These are phyloP conservation scores for Silene latifolia DNA, from an alignment of 148 eudicot species.

Conservation along the genomic window DNA sequence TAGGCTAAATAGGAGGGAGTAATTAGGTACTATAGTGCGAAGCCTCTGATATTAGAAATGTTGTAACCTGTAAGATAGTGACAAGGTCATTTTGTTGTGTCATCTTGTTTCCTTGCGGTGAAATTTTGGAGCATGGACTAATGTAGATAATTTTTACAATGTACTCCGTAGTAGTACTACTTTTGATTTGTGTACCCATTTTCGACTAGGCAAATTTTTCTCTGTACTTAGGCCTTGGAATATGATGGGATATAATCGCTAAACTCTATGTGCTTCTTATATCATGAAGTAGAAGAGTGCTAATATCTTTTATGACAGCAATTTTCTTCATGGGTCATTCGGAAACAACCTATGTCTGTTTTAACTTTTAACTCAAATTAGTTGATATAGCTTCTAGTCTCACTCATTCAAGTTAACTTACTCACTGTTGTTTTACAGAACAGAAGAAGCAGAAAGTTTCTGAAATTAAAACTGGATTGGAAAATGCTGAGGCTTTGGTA, in stretches of 20 bases:
- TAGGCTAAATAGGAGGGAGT: no score
- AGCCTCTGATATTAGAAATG: no score
- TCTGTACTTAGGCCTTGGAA: no score
- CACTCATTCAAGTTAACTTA: background rate
- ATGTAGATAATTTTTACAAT: background rate
- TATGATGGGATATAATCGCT: no score
- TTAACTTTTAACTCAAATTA: background rate
- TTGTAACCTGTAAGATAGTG: background rate
- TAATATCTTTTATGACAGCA: background rate
- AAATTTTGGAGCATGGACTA: background rate
- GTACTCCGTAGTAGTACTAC: no score
- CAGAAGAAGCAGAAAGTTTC: constrained; percentile 62
- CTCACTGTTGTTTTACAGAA: constrained; percentile 37
- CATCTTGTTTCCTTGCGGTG: background rate
- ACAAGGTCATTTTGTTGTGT: background rate
- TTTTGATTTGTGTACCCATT: background rate
- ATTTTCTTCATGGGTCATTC: background rate
- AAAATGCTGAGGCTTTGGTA: constrained; percentile 68
- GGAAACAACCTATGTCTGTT: background rate
- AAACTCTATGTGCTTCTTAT: background rate
- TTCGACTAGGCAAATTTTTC: background rate
- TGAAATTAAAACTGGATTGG: constrained; percentile 48
- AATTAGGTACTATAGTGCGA: no score
- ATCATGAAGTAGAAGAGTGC: background rate
- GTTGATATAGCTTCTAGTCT: background rate